Evolutionary conservation across 2,329 filamentous ascomycete genomes (phyloP), one percentile per base, ranked within the genome.

Genomic region (Penicillium sp.): DNA sequence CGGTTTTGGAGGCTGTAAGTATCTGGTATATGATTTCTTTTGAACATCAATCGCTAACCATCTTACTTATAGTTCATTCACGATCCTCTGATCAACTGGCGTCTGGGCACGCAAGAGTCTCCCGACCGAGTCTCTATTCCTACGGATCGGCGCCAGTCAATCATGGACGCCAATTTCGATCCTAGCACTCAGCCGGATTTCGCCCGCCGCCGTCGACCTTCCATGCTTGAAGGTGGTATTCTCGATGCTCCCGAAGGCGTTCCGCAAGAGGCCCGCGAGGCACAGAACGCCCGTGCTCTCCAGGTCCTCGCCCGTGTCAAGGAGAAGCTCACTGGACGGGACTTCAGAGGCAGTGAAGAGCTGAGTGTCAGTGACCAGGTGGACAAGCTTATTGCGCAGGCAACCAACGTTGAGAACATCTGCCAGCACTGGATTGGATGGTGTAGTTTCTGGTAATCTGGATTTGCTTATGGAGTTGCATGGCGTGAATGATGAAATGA

Each of bases 401-500:
- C 93, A 18, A 99, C 93, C 6, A 96, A 93, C 66, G 77, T 97
- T 62, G 93, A 97, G 79, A 97, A 97, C 69, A 76, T 99, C 54
- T 99, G 93, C 69, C 93, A 97, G 77, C 93, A 97, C 75, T 99
- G 96, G 70, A 95, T 97, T 62, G 93, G 93, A 56, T 97, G 92
- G 92, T 97, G 92, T 74, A 95, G 89, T 72, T 97, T 96, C 79
- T 97, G 92, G 92, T 97, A 72, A 64, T 55, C 39, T 41, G 35
- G 46, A 9, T 27, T 50, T 51, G 50, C 41, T 59, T 52, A 40
- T 44, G 53, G 59, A 59, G 60, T 60, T 56, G 55, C 44, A 52
- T 40, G 63, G 65, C 55, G 58, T 54, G 31, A 14, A 51, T 54
- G 41, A 59, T 46, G 57, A 58, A 57, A 55, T 53, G 59, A 22